A percentile compares a stretch with the other conserved stretches of the same genome.
Conservation (phyloP, 495 filamentous ascomycete species). For the Wilcoxina mikolae region DNA sequence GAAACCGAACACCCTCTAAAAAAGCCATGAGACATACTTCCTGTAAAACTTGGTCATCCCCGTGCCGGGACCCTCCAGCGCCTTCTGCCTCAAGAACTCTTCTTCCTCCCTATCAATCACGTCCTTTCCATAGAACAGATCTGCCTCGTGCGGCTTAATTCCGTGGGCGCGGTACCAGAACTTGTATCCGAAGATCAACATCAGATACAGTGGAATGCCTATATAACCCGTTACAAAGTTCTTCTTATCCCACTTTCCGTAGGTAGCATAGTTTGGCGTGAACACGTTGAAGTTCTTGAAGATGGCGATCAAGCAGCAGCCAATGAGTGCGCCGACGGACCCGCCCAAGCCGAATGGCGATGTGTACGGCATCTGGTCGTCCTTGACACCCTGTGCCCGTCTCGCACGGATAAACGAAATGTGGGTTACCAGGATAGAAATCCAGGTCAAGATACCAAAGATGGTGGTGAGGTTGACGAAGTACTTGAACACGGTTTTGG, state of each 20-base stretch:
- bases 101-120: conserved; percentile 59
- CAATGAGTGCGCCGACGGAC: conserved; percentile 49
- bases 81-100: conserved; percentile 46
- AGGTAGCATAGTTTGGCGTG: conserved; percentile 34
- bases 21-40: conserved; percentile 51
- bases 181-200: conserved; percentile 60
- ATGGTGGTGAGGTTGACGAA: conserved; percentile 76
- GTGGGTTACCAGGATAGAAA: conserved; percentile 69
- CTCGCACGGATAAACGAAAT: conserved; percentile 65
- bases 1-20: too few species aligned
- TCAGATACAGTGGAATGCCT: conserved; percentile 64
- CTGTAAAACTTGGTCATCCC: conserved; percentile 42
- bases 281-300: conserved; percentile 73
- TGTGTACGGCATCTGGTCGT: conserved; percentile 51
- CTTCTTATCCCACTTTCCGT: conserved; percentile 49
- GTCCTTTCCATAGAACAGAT: conserved; percentile 59
- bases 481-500: conserved; percentile 59
- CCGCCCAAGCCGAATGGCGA: conserved; percentile 56
- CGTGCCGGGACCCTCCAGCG: conserved; percentile 32
- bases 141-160: conserved; percentile 43
- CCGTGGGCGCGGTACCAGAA: conserved; percentile 37
- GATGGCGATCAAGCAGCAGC: conserved; percentile 55
- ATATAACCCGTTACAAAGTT: conserved; percentile 72
- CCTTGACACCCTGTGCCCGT: conserved; percentile 52
- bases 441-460: conserved; percentile 69